A percentile compares a stretch with the other conserved stretches of the same genome.
Evolutionary conservation across 495 filamentous ascomycete genomes (phyloP).

Genomic region (Annulohypoxylon bovei): DNA sequence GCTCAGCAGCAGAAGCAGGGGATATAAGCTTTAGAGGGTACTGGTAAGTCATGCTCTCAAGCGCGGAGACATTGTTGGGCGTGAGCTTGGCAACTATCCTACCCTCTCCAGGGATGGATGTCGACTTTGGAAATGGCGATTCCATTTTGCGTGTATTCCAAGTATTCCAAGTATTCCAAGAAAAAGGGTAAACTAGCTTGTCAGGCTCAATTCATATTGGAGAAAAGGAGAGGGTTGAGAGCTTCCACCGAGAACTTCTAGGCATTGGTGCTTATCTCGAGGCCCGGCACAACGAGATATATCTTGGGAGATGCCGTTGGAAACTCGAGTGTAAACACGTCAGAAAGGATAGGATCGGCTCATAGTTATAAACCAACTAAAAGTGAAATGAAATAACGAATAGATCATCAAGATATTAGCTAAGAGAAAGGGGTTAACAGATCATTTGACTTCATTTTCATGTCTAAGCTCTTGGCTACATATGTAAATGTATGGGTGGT

Average conservation of each 20-base stretch:
- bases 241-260: background rate
- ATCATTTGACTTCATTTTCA: conserved; percentile 1
- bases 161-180: background rate
- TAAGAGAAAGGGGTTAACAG: background rate
- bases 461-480: background rate
- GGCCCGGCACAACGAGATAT: background rate
- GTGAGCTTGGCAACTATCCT: conserved; percentile 76
- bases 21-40: conserved; percentile 96
- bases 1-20: conserved; percentile 60
- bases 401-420: background rate
- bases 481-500: background rate
- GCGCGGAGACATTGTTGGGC: conserved; percentile 74
- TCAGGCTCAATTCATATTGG: conserved; percentile 17
- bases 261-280: conserved; percentile 32
- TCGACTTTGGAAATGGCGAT: conserved; percentile 73
- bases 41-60: conserved; percentile 82
- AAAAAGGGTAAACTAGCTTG: background rate
- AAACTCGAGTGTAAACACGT: background rate
- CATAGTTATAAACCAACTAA: background rate
- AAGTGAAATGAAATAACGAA: background rate
- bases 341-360: background rate
- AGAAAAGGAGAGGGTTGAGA: background rate
- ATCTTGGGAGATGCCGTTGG: background rate
- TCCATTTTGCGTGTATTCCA: conserved; percentile 48
- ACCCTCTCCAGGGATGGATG: conserved; percentile 79